phyloP scores from a whole-genome alignment of 2,329 filamentous ascomycete species.

The Talaromyces sp. region DNA sequence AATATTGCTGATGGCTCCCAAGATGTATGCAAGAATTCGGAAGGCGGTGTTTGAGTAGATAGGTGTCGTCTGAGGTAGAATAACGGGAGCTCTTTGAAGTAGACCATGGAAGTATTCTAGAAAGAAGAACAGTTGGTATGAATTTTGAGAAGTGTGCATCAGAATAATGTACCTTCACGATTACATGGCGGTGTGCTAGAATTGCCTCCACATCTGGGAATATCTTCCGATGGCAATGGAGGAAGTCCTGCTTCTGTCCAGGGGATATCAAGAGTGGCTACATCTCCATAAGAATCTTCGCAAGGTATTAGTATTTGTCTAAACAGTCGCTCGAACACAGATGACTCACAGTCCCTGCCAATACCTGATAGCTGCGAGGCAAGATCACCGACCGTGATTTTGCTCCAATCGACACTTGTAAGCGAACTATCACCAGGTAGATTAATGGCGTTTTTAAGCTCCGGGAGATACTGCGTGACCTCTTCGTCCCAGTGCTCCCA shows the following conservation, averaged over 20 bases:
- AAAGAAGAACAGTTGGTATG: background rate
- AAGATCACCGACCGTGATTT: slow-evolving; percentile 37
- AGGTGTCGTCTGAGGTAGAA: slow-evolving; percentile 30
- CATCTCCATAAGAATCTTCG: slow-evolving; percentile 2
- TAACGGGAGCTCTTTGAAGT: slow-evolving; percentile 30
- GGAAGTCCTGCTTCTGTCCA: slow-evolving; percentile 1
- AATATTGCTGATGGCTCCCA: slow-evolving; percentile 39
- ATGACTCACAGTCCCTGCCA: slow-evolving; percentile 31
- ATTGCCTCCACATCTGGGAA: background rate
- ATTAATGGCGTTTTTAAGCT: slow-evolving; percentile 20
- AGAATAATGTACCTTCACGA: background rate
- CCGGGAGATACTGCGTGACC: slow-evolving; percentile 26
- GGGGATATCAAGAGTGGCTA: background rate
- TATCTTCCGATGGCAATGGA: background rate
- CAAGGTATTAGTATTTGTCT: background rate
- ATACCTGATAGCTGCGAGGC: slow-evolving; percentile 39
- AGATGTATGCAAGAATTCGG: slow-evolving; percentile 35
- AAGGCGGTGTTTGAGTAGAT: slow-evolving; percentile 38
- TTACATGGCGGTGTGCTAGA: background rate
- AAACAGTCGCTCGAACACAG: background rate
- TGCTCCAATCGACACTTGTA: slow-evolving; percentile 28
- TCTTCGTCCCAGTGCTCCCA: slow-evolving; percentile 22
- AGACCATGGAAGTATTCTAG: slow-evolving; percentile 37
- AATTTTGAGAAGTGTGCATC: background rate
- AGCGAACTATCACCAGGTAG: slow-evolving; percentile 20